Base-by-base conservation (phyloP, 2,329 filamentous ascomycete species). In the Periglandula ipomoeae region DNA sequence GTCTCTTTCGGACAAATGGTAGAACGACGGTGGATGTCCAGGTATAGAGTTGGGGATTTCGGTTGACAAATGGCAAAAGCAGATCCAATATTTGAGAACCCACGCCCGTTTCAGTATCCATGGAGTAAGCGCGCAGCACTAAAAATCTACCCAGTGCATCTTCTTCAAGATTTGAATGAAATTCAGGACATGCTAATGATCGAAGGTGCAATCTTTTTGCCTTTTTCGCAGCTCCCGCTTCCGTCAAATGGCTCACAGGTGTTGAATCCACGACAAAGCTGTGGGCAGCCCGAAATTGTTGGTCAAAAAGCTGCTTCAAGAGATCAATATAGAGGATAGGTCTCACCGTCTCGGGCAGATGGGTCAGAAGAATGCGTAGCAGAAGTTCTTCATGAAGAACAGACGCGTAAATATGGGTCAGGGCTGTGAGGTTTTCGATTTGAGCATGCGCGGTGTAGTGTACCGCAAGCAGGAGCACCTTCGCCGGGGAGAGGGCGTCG, bases 281-380 rank as follows among this genome's bases (percentile, higher is more conserved):
- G 24, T 63, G 54, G 26, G 63, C 57, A 20, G 70, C 63, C 24
- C 69, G 63, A 37, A 76, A 68, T 19, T 73, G 64, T 46, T 69
- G 70, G 4, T 68, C 67, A 37, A 70, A 72, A 52, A 89, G 67
- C 46, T 80, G 74, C 56, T 76, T 65, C 17, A 89, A 60, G 46
- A 87, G 76, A 13, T 70, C 69, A 17, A 79, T 69, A 60, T 90
- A 90, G 41, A 71, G 62, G n/a, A 66, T 66, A 5, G 87, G 81
- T 5, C 77, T 76, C 5, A 81, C 61, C 39, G 77, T 83, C 64
- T 91, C 87, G 23, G 89, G 88, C 1, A 94, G 73, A 60, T 84
- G 87, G 19, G 84, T 87, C 41, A 94, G 74, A 20, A 94, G 68
- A 47, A 93, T 81, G 40, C 84, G 81, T 50, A 93, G 72, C 22